Evolutionary conservation across 257 asterid species (phyloP).

Genomic region (Nemophila menziesii): DNA sequence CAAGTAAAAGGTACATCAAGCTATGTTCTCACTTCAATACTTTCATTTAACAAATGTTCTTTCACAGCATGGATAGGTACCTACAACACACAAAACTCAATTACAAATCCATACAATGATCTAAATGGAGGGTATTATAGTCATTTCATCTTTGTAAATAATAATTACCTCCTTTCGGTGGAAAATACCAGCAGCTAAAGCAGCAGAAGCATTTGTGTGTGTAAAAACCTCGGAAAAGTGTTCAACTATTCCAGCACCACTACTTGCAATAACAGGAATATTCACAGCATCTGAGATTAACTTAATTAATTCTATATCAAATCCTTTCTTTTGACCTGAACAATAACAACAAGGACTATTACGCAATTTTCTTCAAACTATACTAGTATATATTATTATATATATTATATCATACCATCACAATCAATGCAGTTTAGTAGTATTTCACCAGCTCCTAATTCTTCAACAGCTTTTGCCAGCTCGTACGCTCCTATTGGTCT

Average conservation of each 20-base stretch:
- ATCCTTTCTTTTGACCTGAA: slow-evolving; percentile 94
- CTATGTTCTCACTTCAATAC: slow-evolving; percentile 49
- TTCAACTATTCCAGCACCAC: slow-evolving; percentile 84
- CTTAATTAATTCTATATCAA: slow-evolving; percentile 70
- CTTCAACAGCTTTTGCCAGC: slow-evolving; percentile 94
- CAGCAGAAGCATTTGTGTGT: slow-evolving; percentile 91
- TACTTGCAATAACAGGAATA: slow-evolving; percentile 93
- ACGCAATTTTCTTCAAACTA: neutral
- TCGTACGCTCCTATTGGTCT: slow-evolving; percentile 94
- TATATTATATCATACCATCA: slow-evolving; percentile 85
- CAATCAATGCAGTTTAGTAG: slow-evolving; percentile 89
- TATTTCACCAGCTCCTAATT: slow-evolving; percentile 97
- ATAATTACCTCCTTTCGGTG: slow-evolving; percentile 76
- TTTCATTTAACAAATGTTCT: slow-evolving; percentile 37
- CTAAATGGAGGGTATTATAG: neutral
- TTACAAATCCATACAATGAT: neutral
- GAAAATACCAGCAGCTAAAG: slow-evolving; percentile 98
- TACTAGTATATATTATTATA: neutral
- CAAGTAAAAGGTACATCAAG: no score
- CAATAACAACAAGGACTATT: neutral
- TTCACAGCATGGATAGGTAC: slow-evolving; percentile 58
- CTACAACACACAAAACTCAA: slow-evolving; percentile 21
- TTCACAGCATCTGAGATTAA: slow-evolving; percentile 79
- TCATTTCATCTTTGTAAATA: neutral
- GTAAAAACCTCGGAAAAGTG: slow-evolving; percentile 85